phyloP scores from a whole-genome alignment of 371 early-diverging fungal species.

The Mortierella sp. region DNA sequence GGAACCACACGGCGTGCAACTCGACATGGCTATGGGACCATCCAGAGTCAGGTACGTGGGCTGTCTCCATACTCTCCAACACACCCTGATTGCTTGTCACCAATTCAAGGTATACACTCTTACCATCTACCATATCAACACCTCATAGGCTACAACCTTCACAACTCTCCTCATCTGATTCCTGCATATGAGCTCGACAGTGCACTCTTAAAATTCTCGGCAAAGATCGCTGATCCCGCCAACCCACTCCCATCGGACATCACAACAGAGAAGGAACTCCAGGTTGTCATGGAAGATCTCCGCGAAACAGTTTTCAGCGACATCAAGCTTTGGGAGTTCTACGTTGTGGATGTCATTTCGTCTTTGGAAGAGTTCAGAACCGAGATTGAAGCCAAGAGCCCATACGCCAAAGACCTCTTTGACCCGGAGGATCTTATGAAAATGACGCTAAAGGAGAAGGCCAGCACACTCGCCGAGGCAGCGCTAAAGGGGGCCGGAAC shows the following conservation, averaged over 20 bases:
- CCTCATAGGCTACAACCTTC: constrained; percentile 85
- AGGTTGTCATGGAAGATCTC: constrained; percentile 70
- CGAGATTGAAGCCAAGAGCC: constrained; percentile 39
- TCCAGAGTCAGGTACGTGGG: constrained; percentile 86
- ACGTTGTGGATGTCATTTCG: constrained; percentile 72
- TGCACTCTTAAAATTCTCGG: constrained; percentile 80
- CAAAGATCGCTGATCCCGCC: constrained; percentile 57
- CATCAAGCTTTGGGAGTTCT: constrained; percentile 91
- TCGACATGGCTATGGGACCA: constrained; percentile 90
- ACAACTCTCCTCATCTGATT: constrained; percentile 93
- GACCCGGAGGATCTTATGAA: constrained; percentile 36
- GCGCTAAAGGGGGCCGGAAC: constrained; percentile 27
- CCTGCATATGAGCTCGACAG: constrained; percentile 94
- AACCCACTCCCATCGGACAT: constrained; percentile 59
- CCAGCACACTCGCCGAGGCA: constrained; percentile 46
- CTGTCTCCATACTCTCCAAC: too few relatives aligned
- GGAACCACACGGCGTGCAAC: constrained; percentile 97
- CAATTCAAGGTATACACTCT: too few relatives aligned
- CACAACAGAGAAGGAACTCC: constrained; percentile 72
- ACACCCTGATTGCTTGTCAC: not conserved
- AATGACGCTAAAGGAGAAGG: constrained; percentile 58
- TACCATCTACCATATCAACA: too few relatives aligned
- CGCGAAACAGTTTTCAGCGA: constrained; percentile 67
- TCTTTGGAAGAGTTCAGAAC: constrained; percentile 57
- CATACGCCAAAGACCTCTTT: constrained; percentile 35